Base-by-base conservation (phyloP, 108 stramenopile genomes). In the Nitzschia palea region DNA sequence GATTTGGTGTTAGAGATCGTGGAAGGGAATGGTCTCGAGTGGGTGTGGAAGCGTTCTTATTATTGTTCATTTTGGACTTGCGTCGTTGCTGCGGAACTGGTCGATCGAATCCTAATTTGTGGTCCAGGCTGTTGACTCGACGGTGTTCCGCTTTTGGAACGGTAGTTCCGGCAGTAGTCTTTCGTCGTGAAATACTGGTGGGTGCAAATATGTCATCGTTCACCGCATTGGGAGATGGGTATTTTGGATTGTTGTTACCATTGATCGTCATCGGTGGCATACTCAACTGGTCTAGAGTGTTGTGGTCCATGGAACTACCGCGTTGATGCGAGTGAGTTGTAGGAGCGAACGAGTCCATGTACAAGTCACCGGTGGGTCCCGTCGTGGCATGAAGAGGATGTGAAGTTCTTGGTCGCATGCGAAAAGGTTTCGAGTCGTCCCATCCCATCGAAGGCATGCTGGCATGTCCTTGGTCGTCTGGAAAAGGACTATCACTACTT, bases 211-310 rank as follows among this genome's bases (percentile, higher is more conserved):
- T 3, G 20, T 65, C 65, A 26, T 52, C 52, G 32, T 54, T 28
- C 1, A 54, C 65, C 2, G 65, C 52, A 22, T 26, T 37, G 18
- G 65, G 65, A 12, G 65, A 65, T 30, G 62, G 44, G 33, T 65
- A 48, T 33, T 65, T 52, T 18, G 5, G 8, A 20, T 42, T 35
- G n/a, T 6, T 50, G 22, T 5, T 22, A 5, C 48, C 48, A 43
- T 60, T 40, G 23, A 60, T 65, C 1, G 45, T 47, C 65, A 65
- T 65, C 17, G 26, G 51, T 9, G 65, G 65, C 65, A 65, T 54
- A 36, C 65, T 65, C 65, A 65, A 53, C 32, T 54, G 33, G 51
- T 65, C 65, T 22, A 65, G 31, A 37, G 27, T 53, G 4, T 8
- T 5, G 23, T 28, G 37, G 33, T 65, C 65, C 65, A 65, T 48